Evolutionary conservation across 1,284 basidiomycete species (phyloP).

Genomic region (Ustilago hordei): DNA sequence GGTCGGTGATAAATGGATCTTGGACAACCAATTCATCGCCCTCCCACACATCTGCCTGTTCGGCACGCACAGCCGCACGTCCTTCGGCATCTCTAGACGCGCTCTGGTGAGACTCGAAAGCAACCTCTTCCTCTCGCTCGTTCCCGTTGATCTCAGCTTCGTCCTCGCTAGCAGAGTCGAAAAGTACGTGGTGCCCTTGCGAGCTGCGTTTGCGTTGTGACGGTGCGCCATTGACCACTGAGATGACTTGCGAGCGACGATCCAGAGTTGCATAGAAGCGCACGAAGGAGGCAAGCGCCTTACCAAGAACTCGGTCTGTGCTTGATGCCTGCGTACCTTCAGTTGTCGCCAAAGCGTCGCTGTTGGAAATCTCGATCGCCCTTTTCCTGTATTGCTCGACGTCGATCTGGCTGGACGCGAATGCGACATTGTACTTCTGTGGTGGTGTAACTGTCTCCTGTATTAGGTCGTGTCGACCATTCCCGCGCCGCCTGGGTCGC

Average conservation of each 20-base stretch:
- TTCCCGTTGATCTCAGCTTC: background rate
- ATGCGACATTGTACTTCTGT: conserved; percentile 42
- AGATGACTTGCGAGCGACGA: conserved; percentile 24
- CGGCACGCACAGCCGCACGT: conserved; percentile 29
- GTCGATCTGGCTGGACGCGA: conserved; percentile 14
- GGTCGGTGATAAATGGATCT: conserved; percentile 69
- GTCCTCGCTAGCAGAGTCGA: conserved; percentile 29
- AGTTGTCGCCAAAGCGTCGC: background rate
- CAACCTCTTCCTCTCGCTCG: background rate
- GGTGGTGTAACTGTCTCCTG: conserved; percentile 6
- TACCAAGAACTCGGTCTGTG: conserved; percentile 35
- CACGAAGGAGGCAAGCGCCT: conserved; percentile 30
- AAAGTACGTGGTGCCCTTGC: conserved; percentile 12
- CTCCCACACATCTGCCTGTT: conserved; percentile 60
- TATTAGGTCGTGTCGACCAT: background rate
- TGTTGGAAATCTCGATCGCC: conserved; percentile 3
- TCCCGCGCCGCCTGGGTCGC: conserved; percentile 29
- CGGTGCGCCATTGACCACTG: conserved; percentile 34
- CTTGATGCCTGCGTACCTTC: background rate
- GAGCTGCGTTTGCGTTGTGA: conserved; percentile 16
- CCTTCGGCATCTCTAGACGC: conserved; percentile 22
- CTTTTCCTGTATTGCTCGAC: conserved; percentile 8
- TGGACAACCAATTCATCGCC: conserved; percentile 66
- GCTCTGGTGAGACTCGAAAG: background rate
- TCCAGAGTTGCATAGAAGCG: conserved; percentile 31